phyloP scores from a whole-genome alignment of 352 stramenopile species.

The Halophytophthora batemanensis region DNA sequence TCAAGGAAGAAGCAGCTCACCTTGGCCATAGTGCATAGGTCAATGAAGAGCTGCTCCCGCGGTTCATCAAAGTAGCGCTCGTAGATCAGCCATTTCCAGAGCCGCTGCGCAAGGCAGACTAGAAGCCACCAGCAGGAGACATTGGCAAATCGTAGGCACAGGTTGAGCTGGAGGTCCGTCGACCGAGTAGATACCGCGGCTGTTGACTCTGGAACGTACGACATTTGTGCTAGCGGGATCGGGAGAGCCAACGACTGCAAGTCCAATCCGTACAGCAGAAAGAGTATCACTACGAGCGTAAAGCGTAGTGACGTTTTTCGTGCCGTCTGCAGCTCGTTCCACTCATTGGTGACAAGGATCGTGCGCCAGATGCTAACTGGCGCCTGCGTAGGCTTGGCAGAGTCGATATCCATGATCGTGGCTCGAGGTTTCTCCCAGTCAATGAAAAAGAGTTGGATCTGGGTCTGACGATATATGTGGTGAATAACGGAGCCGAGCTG shows the following conservation, averaged over 20 bases:
- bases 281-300: constrained; percentile 81
- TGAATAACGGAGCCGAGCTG: constrained; percentile 75
- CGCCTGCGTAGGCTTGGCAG: constrained; percentile 34
- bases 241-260: constrained; percentile 46
- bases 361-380: constrained; percentile 92
- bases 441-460: constrained; percentile 88
- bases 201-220: constrained; percentile 31
- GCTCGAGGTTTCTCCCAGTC: constrained; percentile 92
- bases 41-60: constrained; percentile 83
- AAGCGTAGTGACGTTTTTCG: constrained; percentile 80
- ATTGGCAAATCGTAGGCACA: constrained; percentile 89
- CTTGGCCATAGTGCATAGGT: constrained; percentile 95
- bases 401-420: constrained; percentile 60
- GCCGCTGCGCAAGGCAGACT: constrained; percentile 62
- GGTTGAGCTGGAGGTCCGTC: constrained; percentile 57
- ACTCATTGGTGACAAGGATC: constrained; percentile 94
- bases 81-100: constrained; percentile 91
- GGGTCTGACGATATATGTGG: constrained; percentile 76
- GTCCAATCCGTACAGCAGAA: constrained; percentile 84
- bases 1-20: constrained; percentile 90
- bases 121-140: constrained; percentile 84
- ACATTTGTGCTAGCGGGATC: constrained; percentile 52
- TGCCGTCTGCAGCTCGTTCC: constrained; percentile 86
- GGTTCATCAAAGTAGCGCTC: constrained; percentile 73
- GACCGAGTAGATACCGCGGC: constrained; percentile 4